A percentile compares a stretch with the other conserved stretches of the same genome.
Conservation (phyloP, 345 rosid species). For the Passiflora organensis region DNA sequence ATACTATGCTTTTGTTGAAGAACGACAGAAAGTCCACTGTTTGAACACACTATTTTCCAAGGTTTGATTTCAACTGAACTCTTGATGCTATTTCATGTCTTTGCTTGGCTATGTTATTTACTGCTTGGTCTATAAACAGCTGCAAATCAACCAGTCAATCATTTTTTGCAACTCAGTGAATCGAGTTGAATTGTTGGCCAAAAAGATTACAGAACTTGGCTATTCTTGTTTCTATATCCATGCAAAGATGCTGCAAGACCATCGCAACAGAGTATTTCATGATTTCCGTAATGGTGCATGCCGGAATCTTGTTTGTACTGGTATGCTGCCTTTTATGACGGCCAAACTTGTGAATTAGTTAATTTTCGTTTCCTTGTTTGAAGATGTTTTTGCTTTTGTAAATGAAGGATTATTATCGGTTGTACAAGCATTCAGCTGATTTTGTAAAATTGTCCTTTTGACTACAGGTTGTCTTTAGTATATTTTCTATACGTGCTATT, state of each 20-base stretch:
- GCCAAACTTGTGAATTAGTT: too few species aligned
- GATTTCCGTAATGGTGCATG: slow-evolving; percentile 99
- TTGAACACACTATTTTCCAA: slow-evolving; percentile 97
- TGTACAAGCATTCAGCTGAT: too few species aligned
- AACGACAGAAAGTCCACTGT: slow-evolving; percentile 99
- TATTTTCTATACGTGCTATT: too few species aligned
- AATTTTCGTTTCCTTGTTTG: too few species aligned
- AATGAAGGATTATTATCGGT: not conserved
- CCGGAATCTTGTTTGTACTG: slow-evolving; percentile 99
- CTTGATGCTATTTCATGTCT: not conserved
- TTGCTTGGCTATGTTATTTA: slow-evolving; percentile 5
- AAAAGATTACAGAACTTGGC: slow-evolving; percentile 99
- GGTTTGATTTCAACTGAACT: slow-evolving; percentile 54
- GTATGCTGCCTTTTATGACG: slow-evolving; percentile 33
- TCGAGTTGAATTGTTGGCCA: slow-evolving; percentile 93
- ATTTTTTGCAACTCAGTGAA: slow-evolving; percentile 98
- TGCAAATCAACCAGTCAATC: slow-evolving; percentile 98
- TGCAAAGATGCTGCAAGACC: slow-evolving; percentile 99
- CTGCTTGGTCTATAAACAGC: slow-evolving; percentile 42
- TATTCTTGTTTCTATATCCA: slow-evolving; percentile 98
- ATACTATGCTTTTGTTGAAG: slow-evolving; percentile 98
- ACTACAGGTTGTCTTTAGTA: too few species aligned
- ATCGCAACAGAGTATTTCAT: slow-evolving; percentile 98
- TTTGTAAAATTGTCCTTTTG: not conserved
- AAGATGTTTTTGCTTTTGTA: not conserved